Evolutionary conservation across 805 yeast species (phyloP), one percentile per base, ranked within the genome.

Genomic region (Komagataella kurtzmanii): DNA sequence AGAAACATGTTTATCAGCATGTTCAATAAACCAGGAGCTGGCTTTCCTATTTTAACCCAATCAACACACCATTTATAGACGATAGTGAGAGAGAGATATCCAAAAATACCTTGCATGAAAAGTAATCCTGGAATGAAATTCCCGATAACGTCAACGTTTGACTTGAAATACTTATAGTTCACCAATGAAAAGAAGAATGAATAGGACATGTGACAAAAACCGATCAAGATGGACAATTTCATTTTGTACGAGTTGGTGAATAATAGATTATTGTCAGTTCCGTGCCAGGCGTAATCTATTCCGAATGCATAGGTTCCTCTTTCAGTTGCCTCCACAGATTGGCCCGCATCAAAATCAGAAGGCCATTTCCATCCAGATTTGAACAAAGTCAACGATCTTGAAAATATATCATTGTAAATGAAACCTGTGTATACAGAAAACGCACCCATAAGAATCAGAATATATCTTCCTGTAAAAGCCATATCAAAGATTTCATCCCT

Each of bases 1-100:
- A 84, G 72, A 58, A 83, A 83, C 90, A 84, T 84, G 59, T 78
- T 78, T 56, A 84, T 84, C 60, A 84, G 69, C 86, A 83, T 84
- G 63, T 84, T 83, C 56, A 84, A 74, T 57, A 84, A 69, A 44
- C 86, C 82, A 6, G 90, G 90, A 2, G 90, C 87, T 46, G 80
- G 81, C 53, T 73, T 75, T 1, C 63, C 76, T n/a, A 71, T 76
- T 19, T 70, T 77, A 44, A 79, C 65, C 90, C 90, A 84, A 63
- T 84, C 85, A 47, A 78, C 75, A 45, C 79, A 68, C 90, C 90
- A 84, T 65, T 84, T 84, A 68, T 83, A 84, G 46, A 84, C 72
- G 55, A 84, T 83, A 46, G 81, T 71, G n/a, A 83, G 54, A 4
- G 84, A 71, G 48, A 84, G 69, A 61, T 84, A 84, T 14, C 90